Evolutionary conservation across 2,329 filamentous ascomycete species (phyloP), one percentile per base, ranked within the genome.

Genomic region (Penicillium olsonii): DNA sequence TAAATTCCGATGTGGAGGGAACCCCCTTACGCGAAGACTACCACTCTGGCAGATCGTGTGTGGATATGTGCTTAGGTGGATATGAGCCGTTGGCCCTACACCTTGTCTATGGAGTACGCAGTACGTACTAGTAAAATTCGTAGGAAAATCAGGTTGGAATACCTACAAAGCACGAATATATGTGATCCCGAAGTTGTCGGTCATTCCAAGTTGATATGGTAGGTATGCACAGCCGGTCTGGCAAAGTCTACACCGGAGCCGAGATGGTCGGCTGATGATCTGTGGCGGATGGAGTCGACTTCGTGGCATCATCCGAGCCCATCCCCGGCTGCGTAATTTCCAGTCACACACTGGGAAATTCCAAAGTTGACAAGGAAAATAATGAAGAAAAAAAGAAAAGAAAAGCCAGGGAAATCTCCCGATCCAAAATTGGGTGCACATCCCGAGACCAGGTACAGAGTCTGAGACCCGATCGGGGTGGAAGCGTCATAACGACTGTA

Each of bases 401-500:
- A 5, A 2, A 18, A 7, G 26, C 19, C 12, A 19, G 10, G 31
- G 11, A 10, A 22, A 38, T 17, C 17, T 18, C n/a, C 12, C 2
- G 2, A 17, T 40, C 27, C 35, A 48, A 34, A 20, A 17, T 45
- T 45, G 42, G 35, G 22, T 35, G 7, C 34, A 35, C 19, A 37
- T 48, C 12, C 45, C n/a, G 18, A 48, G 33, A 31, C 24, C 24
- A 43, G 33, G 39, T 35, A 43, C 45, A 38, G 19, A 43, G 17
- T 37, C 39, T 40, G 47, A 45, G 42, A 50, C 47, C 46, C 38
- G 39, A 48, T 43, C 45, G 45, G 45, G 42, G 41, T 35, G 46
- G 42, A 37, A 27, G 47, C 47, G 47, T 45, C 47, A 50, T 45
- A 29, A 50, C 37, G 37, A 50, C 29, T 50, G 47, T 50, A 50